A percentile compares a stretch with the other conserved stretches of the same genome.
Conservation (phyloP, 2,329 filamentous ascomycete genomes). For the Dissoconium aciculare region DNA sequence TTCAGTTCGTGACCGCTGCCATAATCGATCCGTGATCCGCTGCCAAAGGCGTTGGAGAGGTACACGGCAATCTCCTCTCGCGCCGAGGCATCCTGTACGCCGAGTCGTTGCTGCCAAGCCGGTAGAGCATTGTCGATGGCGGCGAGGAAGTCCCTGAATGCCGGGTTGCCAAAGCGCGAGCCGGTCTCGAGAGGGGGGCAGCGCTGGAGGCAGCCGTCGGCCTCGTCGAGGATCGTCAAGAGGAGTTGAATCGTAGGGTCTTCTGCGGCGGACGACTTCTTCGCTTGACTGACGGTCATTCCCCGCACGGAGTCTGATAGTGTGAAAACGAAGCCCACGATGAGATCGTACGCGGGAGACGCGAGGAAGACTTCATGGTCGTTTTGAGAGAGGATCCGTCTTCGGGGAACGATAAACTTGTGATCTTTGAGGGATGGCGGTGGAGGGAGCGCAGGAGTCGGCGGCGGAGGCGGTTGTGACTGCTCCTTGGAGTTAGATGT, state of each 20-base stretch:
- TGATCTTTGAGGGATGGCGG: slow-evolving; percentile 44
- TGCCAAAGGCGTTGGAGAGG: slow-evolving; percentile 70
- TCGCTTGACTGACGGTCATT: slow-evolving; percentile 47
- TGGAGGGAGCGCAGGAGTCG: slow-evolving; percentile 57
- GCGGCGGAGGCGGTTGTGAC: slow-evolving; percentile 62
- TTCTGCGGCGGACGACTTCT: slow-evolving; percentile 37
- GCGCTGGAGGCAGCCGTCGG: slow-evolving; percentile 49
- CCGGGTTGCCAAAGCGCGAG: slow-evolving; percentile 86
- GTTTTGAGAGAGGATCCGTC: slow-evolving; percentile 64
- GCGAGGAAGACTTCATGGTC: slow-evolving; percentile 72
- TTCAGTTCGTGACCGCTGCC: slow-evolving; percentile 95
- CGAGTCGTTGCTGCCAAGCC: slow-evolving; percentile 51
- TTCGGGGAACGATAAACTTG: slow-evolving; percentile 49
- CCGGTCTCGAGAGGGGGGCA: slow-evolving; percentile 77
- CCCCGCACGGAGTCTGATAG: slow-evolving; percentile 70
- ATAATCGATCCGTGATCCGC: slow-evolving; percentile 79
- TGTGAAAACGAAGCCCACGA: slow-evolving; percentile 73
- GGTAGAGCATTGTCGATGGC: slow-evolving; percentile 35
- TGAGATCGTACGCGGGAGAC: slow-evolving; percentile 59
- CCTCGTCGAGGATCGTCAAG: slow-evolving; percentile 52
- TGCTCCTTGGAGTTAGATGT: too few relatives aligned
- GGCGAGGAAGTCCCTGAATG: slow-evolving; percentile 71
- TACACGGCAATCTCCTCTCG: slow-evolving; percentile 64
- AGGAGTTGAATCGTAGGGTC: slow-evolving; percentile 49
- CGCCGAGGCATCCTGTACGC: slow-evolving; percentile 37